Evolutionary conservation across 306 rosid species (phyloP), one percentile per base, ranked within the genome.

Genomic region (Cicer chorassanicum): DNA sequence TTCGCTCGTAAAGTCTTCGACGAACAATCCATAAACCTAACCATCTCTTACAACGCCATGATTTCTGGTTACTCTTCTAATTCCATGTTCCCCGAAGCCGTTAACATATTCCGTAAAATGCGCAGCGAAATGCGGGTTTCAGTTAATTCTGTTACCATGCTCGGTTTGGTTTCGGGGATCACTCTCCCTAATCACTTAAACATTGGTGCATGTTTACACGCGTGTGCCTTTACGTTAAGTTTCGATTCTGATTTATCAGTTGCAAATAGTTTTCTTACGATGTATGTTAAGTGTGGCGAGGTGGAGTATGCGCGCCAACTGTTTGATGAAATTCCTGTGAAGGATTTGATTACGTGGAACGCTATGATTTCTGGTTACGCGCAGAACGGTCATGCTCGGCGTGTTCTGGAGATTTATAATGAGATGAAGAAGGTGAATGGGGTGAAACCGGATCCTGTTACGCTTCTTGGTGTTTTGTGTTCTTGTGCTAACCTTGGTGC

Each of bases 341-440:
- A 70, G 80, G 86, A 90, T 91, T 84, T 91, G 88, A 89, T 91
- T 70, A 69, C 92, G 61, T 91, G 98, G 97, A 93, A 93, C 48
- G 96, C 98, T 0, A 88, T 93, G 94, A 85, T 93, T 73, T 89
- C 94, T 21, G 97, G 98, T 72, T 93, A 87, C 2, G 87, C 97
- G 5, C 97, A 91, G 14, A 89, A 88, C 4, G 98, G 97, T 11
- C 81, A 82, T 55, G 94, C 92, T 24, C 39, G 84, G 18, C 76
- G 74, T 15, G 98, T 89, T 74, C 84, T 93, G 86, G 89, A 86
- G 71, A 83, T 93, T 38, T 91, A 82, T 55, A 13, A 49, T 48
- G 73, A 72, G 54, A 79, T 85, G 84, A 79, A 76, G 81, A 82
- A 82, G 81, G 55, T 56, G 75, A 61, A 41, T 38, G 65, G 68